Conservation (phyloP, 441 rosid species). For the Raphanus hybrid region DNA sequence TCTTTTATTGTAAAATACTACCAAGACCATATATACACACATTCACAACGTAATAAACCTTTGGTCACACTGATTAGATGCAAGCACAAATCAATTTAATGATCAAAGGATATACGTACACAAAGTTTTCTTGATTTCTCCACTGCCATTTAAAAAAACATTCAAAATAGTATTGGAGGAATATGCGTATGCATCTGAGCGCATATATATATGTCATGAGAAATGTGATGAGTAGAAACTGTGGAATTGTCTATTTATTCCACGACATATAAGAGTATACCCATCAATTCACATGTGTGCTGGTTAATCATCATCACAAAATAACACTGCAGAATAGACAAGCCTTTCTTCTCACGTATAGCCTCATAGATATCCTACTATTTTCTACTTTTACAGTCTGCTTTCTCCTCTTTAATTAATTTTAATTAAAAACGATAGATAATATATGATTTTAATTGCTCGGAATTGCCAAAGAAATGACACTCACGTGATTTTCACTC, state of each 20-base stretch:
- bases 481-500: conserved; percentile 67
- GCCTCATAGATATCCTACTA: conserved; percentile 13
- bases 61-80: neutral
- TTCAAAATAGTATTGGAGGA: neutral
- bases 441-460: neutral
- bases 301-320: conserved; percentile 35
- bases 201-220: neutral
- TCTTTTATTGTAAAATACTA: neutral
- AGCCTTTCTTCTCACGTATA: conserved; percentile 19
- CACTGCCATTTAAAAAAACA: neutral
- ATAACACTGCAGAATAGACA: conserved; percentile 30
- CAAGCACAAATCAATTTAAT: neutral
- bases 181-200: neutral
- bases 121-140: neutral
- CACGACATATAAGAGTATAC: conserved; percentile 29
- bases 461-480: conserved; percentile 30
- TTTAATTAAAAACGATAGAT: neutral
- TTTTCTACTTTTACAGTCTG: conserved; percentile 26
- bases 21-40: neutral
- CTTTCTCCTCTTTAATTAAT: conserved; percentile 13
- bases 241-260: conserved; percentile 29
- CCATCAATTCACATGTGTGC: conserved; percentile 44
- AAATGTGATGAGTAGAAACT: conserved; percentile 20
- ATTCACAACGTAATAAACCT: neutral
- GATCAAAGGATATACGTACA: neutral